A percentile compares a stretch with the other conserved stretches of the same genome.
phyloP scores from a whole-genome alignment of 371 early-diverging fungal species.

The Capillidium rhysosporum region DNA sequence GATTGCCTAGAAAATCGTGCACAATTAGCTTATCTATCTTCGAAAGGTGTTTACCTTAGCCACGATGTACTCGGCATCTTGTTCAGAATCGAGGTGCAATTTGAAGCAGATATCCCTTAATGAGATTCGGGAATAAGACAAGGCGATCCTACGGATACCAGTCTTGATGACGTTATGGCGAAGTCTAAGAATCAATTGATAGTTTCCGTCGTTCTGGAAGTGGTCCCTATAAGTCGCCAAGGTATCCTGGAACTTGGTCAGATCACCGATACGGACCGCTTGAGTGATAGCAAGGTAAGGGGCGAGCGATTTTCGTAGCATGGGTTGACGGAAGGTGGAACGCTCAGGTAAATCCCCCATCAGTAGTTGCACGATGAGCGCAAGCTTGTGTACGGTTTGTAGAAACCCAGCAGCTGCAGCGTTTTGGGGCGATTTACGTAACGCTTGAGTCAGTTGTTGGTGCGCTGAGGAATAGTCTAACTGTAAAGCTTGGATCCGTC shows the following conservation, averaged over 20 bases:
- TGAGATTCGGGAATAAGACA: conserved; percentile 90
- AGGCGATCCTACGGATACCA: conserved; percentile 85
- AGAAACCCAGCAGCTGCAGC: conserved; percentile 80
- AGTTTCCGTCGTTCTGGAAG: conserved; percentile 75
- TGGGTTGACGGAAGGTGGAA: conserved; percentile 69
- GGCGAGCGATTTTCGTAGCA: conserved; percentile 54
- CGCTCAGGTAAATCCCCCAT: conserved; percentile 96
- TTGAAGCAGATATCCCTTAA: conserved; percentile 88
- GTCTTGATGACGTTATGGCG: conserved; percentile 98
- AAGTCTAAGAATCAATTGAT: conserved; percentile 74
- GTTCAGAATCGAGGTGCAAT: conserved; percentile 88
- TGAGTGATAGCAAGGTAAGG: conserved; percentile 89
- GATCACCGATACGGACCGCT: conserved; percentile 88
- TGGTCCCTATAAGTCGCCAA: conserved; percentile 44
- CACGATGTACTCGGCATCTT: conserved; percentile 95
- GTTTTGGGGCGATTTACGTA: conserved; percentile 85
- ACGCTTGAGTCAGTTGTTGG: conserved; percentile 70
- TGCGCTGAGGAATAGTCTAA: conserved; percentile 87
- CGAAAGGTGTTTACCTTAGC: conserved; percentile 37
- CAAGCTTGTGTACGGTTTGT: conserved; percentile 81
- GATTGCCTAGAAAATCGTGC: conserved; percentile 36
- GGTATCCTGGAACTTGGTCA: conserved; percentile 78
- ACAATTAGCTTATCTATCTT: not conserved
- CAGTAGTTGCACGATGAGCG: conserved; percentile 85
- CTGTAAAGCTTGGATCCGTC: conserved; percentile 86